A percentile compares a stretch with the other conserved stretches of the same genome.
Evolutionary conservation across 2,329 filamentous ascomycete genomes (phyloP).

Genomic region (Ilyonectria robusta): DNA sequence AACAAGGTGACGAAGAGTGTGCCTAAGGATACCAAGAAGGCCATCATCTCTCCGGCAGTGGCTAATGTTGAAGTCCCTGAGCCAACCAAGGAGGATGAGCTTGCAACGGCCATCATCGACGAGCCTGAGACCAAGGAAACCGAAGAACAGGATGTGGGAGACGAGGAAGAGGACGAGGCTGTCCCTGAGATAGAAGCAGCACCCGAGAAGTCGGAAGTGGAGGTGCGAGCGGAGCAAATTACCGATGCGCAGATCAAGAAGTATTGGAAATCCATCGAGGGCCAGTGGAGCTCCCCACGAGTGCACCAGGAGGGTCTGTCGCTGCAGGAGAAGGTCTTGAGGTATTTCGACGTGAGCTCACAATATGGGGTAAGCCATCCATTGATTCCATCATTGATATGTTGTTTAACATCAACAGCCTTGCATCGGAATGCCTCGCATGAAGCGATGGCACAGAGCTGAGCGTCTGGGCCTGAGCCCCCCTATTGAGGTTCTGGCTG

Average conservation of each 20-base stretch:
- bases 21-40: constrained; percentile 63
- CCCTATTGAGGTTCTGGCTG: constrained; percentile 90
- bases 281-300: constrained; percentile 74
- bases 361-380: constrained; percentile 88
- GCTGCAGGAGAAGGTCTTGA: constrained; percentile 85
- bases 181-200: constrained; percentile 44
- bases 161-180: constrained; percentile 47
- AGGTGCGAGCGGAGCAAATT: constrained; percentile 74
- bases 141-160: constrained; percentile 41
- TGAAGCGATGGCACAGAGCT: constrained; percentile 91
- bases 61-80: constrained; percentile 52
- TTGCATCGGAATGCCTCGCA: constrained; percentile 85
- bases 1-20: constrained; percentile 69
- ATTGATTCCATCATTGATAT: not conserved
- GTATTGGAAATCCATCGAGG: constrained; percentile 85
- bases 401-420: constrained; percentile 69
- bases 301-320: constrained; percentile 84
- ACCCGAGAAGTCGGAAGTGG: constrained; percentile 63
- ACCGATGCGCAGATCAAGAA: constrained; percentile 77
- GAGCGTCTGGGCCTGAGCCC: constrained; percentile 86
- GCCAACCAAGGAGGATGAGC: constrained; percentile 35
- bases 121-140: constrained; percentile 34
- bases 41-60: constrained; percentile 53
- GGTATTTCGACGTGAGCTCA: constrained; percentile 92
- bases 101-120: constrained; percentile 31